Conservation (phyloP, 1,139 yeast species). For the Suhomyces bribrorum region DNA sequence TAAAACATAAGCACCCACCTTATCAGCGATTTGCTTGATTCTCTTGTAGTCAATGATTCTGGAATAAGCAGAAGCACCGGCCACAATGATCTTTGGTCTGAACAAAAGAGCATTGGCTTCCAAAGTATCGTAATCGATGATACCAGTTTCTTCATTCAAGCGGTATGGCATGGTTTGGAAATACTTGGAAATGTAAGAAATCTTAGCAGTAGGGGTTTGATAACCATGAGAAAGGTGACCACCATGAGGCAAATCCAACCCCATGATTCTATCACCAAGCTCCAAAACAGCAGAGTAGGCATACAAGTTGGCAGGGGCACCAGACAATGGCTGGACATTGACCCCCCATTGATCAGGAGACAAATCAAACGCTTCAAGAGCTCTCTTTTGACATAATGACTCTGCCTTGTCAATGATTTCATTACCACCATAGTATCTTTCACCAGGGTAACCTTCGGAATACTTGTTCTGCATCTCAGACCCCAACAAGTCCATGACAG, state of each 20-base stretch:
- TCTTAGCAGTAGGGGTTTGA: constrained; percentile 85
- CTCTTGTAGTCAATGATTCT: constrained; percentile 87
- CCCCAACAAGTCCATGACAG: constrained; percentile 92
- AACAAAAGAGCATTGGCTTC: constrained; percentile 81
- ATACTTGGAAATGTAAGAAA: constrained; percentile 87
- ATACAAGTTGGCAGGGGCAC: constrained; percentile 94
- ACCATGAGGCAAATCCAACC: constrained; percentile 94
- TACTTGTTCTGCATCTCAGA: constrained; percentile 97
- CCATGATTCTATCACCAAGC: constrained; percentile 93
- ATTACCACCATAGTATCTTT: constrained; percentile 96
- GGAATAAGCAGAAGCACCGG: constrained; percentile 96
- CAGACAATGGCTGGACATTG: constrained; percentile 90
- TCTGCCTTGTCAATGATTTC: constrained; percentile 92
- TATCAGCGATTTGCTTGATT: constrained; percentile 87
- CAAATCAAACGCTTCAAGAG: constrained; percentile 78
- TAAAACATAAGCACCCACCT: constrained; percentile 87
- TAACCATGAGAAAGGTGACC: constrained; percentile 97
- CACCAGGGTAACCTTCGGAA: constrained; percentile 99
- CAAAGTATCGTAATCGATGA: constrained; percentile 87
- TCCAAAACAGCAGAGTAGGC: constrained; percentile 91
- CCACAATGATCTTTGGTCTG: constrained; percentile 93
- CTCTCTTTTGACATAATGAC: constrained; percentile 85
- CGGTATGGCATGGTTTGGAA: constrained; percentile 98
- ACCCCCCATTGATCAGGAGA: constrained; percentile 90
- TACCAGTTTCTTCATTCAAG: constrained; percentile 78